These are phyloP conservation scores for Botrytis elliptica DNA, from an alignment of 2,329 filamentous ascomycete genomes.

Conservation along the genomic window DNA sequence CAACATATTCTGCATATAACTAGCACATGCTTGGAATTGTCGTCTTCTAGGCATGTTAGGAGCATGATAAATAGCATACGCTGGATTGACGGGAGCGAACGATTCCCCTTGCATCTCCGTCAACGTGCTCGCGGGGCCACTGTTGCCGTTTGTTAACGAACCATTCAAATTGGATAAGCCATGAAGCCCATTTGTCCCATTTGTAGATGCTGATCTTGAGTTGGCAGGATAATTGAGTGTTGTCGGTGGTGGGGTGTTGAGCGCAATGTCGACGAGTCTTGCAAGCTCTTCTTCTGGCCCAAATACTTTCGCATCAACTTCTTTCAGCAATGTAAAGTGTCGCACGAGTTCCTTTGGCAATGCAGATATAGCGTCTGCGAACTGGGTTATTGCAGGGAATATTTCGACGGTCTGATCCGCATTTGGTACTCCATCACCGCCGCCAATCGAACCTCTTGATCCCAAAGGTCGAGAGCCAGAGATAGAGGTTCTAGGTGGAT, in stretches of 20 bases:
- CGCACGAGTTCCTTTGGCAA: conserved; percentile 92
- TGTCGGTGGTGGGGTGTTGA: conserved; percentile 50
- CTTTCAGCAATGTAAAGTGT: conserved; percentile 93
- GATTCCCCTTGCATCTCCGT: conserved; percentile 18
- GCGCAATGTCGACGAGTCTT: conserved; percentile 67
- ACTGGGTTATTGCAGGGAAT: conserved; percentile 67
- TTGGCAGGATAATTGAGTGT: conserved; percentile 34
- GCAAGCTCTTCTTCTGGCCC: conserved; percentile 80
- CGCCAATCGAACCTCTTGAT: conserved; percentile 47
- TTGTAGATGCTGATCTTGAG: conserved; percentile 33
- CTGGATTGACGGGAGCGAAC: conserved; percentile 38
- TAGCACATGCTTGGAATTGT: conserved; percentile 74
- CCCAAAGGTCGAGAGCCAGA: conserved; percentile 46
- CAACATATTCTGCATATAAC: conserved; percentile 79
- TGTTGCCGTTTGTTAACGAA: conserved; percentile 35
- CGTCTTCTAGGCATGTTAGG: conserved; percentile 66
- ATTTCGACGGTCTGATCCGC: conserved; percentile 61
- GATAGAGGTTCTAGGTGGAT: conserved; percentile 57
- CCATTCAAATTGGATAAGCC: conserved; percentile 34
- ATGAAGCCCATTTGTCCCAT: conserved; percentile 34
- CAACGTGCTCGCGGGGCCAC: conserved; percentile 30
- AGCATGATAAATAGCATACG: conserved; percentile 50
- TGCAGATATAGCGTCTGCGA: conserved; percentile 88
- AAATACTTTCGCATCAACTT: conserved; percentile 96
- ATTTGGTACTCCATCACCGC: conserved; percentile 36